phyloP scores from a whole-genome alignment of 257 asterid species.

The Sherardia arvensis region DNA sequence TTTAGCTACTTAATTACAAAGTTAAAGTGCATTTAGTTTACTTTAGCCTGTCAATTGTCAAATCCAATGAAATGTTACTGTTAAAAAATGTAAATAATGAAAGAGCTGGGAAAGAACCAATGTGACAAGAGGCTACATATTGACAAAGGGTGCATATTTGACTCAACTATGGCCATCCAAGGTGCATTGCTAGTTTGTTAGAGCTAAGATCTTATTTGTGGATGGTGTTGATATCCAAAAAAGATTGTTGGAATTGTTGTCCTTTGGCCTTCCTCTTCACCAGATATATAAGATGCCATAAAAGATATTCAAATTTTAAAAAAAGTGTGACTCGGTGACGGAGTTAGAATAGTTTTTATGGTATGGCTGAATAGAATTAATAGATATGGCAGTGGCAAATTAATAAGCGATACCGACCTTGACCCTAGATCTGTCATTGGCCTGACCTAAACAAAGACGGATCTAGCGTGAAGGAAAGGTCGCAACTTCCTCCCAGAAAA shows the following conservation, averaged over 20 bases:
- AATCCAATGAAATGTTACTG: background rate
- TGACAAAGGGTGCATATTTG: slow-evolving; percentile 1
- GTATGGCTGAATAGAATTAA: too few relatives aligned
- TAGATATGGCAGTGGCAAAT: too few relatives aligned
- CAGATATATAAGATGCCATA: background rate
- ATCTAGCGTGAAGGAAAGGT: too few relatives aligned
- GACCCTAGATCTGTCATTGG: too few relatives aligned
- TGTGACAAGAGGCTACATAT: background rate
- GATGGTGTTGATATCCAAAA: background rate
- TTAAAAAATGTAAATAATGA: background rate
- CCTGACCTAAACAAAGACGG: too few relatives aligned
- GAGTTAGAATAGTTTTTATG: too few relatives aligned
- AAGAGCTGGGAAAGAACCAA: background rate
- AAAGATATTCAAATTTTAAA: too few relatives aligned
- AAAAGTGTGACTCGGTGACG: too few relatives aligned
- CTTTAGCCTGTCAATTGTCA: background rate
- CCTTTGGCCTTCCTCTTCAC: background rate
- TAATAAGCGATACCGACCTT: too few relatives aligned
- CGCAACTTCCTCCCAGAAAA: too few relatives aligned
- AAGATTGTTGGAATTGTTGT: background rate
- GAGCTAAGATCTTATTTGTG: slow-evolving; percentile 3
- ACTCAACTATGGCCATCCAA: slow-evolving; percentile 9
- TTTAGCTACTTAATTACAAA: background rate
- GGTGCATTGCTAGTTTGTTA: background rate
- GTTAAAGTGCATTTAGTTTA: background rate